Evolutionary conservation across 768 basidiomycete species (phyloP).

Genomic region (Russula ochroleuca): DNA sequence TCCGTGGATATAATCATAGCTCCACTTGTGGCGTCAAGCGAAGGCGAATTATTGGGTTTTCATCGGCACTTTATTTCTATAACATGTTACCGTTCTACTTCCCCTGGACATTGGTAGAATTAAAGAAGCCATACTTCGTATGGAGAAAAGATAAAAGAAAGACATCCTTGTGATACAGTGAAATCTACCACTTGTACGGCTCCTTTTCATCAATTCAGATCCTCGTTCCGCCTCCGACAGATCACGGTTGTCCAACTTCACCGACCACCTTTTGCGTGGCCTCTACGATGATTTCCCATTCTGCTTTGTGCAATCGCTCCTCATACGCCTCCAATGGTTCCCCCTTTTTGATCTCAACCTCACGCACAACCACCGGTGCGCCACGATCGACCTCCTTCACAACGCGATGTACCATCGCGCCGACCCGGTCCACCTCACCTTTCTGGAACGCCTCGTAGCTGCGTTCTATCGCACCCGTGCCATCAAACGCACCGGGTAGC

Average conservation of each 20-base stretch:
- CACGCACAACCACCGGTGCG: conserved; percentile 75
- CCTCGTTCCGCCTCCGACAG: conserved; percentile 1
- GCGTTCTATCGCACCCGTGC: conserved; percentile 84
- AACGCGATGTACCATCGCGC: conserved; percentile 92
- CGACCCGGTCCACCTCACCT: conserved; percentile 73
- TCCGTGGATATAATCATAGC: neutral
- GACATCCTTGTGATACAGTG: conserved; percentile 1
- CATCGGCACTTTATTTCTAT: conserved; percentile 2
- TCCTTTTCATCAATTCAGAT: conserved; percentile 7
- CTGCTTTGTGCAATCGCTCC: conserved; percentile 69
- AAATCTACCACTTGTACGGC: conserved; percentile 15
- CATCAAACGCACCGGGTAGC: conserved; percentile 93
- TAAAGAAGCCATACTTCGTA: conserved; percentile 1
- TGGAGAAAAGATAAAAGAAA: neutral
- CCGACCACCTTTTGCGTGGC: conserved; percentile 70
- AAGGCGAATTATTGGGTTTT: conserved; percentile 1
- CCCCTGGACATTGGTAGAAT: conserved; percentile 7
- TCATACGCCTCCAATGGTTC: conserved; percentile 74
- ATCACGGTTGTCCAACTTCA: conserved; percentile 34
- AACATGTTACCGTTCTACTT: conserved; percentile 13
- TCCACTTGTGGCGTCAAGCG: conserved; percentile 14
- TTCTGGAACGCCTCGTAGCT: conserved; percentile 85
- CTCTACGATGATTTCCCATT: conserved; percentile 90
- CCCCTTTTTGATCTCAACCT: conserved; percentile 67
- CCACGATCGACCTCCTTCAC: conserved; percentile 92